A percentile compares a stretch with the other conserved stretches of the same genome.
These are phyloP conservation scores for Hypoxylon lenormandii DNA, from an alignment of 495 filamentous ascomycete genomes.

Conservation along the genomic window DNA sequence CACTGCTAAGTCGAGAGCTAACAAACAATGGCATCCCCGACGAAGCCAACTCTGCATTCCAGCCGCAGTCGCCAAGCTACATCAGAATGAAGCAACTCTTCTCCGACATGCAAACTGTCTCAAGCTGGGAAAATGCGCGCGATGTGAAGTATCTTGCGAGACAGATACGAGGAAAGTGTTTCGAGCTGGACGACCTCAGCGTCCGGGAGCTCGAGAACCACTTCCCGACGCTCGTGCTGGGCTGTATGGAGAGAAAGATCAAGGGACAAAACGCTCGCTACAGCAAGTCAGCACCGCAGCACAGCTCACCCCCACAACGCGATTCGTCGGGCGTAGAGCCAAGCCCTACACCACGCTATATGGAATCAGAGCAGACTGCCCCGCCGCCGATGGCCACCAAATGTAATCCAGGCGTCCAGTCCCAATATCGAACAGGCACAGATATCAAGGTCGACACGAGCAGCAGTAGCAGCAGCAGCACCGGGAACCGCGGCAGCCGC, in stretches of 20 bases:
- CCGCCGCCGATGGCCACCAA: neutral
- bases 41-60: neutral
- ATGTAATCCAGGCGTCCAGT: neutral
- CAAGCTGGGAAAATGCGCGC: constrained; percentile 11
- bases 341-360: neutral
- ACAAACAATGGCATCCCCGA: neutral
- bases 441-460: neutral
- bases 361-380: neutral
- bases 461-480: neutral
- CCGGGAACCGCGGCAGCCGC: too few relatives aligned
- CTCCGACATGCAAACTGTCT: constrained; percentile 3
- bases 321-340: neutral
- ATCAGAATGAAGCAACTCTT: constrained; percentile 2
- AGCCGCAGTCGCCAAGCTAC: neutral
- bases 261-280: neutral
- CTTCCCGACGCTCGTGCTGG: neutral
- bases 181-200: constrained; percentile 7
- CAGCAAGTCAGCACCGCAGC: neutral
- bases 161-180: neutral
- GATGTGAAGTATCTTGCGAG: constrained; percentile 5
- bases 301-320: neutral
- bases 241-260: neutral
- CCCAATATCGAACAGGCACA: neutral
- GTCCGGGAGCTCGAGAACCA: constrained; percentile 4
- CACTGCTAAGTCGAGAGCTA: constrained; percentile 50